Base-by-base conservation (phyloP, 139 green algal species). In the Parachlorella kessleri region DNA sequence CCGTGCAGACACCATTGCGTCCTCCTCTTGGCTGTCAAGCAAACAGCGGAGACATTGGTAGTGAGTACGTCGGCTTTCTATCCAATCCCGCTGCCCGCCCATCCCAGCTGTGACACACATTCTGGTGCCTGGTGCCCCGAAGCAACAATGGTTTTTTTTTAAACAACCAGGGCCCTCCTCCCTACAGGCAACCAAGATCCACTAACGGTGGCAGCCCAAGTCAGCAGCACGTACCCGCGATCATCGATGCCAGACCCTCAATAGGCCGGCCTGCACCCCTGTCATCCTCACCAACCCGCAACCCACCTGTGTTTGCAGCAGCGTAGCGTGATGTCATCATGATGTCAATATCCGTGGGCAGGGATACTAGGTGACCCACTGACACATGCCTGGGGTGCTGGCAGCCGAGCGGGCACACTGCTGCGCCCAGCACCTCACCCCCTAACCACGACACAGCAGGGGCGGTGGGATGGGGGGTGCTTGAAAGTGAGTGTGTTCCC, bases 371-470 rank as follows among this genome's bases (percentile, higher is more conserved):
- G 76, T 93, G 90, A 2, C 90, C 88, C 3, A 84, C 76, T 8
- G 88, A 92, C 23, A 93, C 76, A 41, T 86, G 90, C 0, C 90
- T 81, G 18, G 89, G 89, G 40, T 78, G 83, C 48, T 70, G 54
- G 3, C 21, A n/a, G 24, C 66, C 37, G 42, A 66, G 76, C n/a
- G 73, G 36, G 67, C 76, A 88, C 77, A 92, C 42, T 33, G 85
- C 86, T 28, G 70, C 72, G 2, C 81, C 87, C 6, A 87, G 79
- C 42, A 87, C 66, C 35, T 68, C 42, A 33, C 76, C 26, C 9
- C 30, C 5, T 70, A 28, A 39, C 7, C 5, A 5, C 64, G 35
- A 14, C 14, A 18, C 48, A 28, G 14, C 14, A 28, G 48, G 14
- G 21, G 14, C n/a, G n/a, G n/a, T n/a, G n/a, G n/a, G n/a, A n/a